Conservation (phyloP, 2,329 filamentous ascomycete species). For the Anthostomella pinea region DNA sequence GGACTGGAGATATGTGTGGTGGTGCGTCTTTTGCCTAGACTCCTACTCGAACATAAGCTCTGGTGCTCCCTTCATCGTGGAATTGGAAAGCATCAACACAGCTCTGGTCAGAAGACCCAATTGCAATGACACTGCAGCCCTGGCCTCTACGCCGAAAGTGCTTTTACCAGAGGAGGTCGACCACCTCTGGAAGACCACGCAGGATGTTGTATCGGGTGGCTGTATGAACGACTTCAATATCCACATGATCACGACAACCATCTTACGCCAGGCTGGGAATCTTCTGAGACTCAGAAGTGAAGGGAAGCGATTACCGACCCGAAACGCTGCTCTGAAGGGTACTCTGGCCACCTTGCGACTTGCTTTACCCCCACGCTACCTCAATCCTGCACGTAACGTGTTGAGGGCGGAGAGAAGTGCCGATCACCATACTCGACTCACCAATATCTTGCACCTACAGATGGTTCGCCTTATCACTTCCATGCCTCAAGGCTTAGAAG, state of each 20-base stretch:
- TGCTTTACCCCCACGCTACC: slow-evolving; percentile 29
- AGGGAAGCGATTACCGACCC: slow-evolving; percentile 14
- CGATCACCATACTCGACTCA: slow-evolving; percentile 27
- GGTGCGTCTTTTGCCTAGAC: slow-evolving; percentile 36
- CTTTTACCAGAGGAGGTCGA: slow-evolving; percentile 25
- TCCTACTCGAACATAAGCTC: slow-evolving; percentile 34
- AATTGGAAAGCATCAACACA: slow-evolving; percentile 29
- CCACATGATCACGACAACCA: slow-evolving; percentile 28
- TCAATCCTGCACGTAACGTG: slow-evolving; percentile 31
- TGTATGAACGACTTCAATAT: slow-evolving; percentile 23
- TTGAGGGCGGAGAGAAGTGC: slow-evolving; percentile 25
- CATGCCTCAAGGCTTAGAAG: slow-evolving; percentile 12
- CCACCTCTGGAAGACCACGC: slow-evolving; percentile 22
- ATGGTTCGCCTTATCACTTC: slow-evolving; percentile 21
- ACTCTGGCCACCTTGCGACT: slow-evolving; percentile 25
- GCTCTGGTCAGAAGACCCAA: slow-evolving; percentile 21
- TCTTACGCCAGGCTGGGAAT: slow-evolving; percentile 25
- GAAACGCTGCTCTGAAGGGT: slow-evolving; percentile 15
- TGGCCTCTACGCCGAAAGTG: slow-evolving; percentile 12
- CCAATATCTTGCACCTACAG: slow-evolving; percentile 26
- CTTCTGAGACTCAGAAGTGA: slow-evolving; percentile 19
- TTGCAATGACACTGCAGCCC: slow-evolving; percentile 4
- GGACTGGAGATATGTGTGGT: slow-evolving; percentile 36
- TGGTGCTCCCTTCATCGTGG: slow-evolving; percentile 27
- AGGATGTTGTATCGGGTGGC: slow-evolving; percentile 18